Base-by-base conservation (phyloP, 352 stramenopile species). In the Blastocystis sp. region DNA sequence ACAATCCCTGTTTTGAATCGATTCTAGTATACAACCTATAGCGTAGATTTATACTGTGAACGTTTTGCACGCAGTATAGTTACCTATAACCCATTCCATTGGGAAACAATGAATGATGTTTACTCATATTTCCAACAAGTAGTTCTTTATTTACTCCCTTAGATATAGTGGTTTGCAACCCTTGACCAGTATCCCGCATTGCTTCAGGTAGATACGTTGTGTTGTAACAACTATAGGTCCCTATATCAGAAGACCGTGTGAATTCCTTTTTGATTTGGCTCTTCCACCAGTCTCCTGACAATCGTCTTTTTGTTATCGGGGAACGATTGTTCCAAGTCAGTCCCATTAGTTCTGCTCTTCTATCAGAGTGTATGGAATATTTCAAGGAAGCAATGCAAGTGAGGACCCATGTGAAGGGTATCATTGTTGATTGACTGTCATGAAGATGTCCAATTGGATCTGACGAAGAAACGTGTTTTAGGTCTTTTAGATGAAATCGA, bases 401-500 rank as follows among this genome's bases (percentile, higher is more conserved):
- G 24, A 24, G 32, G 37, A 52, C 43, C 21, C 42, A 43, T 3
- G 19, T 27, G 14, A 21, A 80, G 16, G 42, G 69, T 80, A 27
- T 16, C 32, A 21, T 11, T 6, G 0, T 39, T 5, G 0, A 58
- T n/a, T 54, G 14, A 42, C 29, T 80, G 39, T 11, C 4, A 4
- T 12, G 1, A 14, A 80, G 69, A 80, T n/a, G n/a, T 59, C 43
- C 16, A 58, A 16, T 21, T 80, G 14, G 58, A 65, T 24, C 16
- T 80, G 19, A 43, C 37, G 27, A 24, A 29, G n/a, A 35, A 61
- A 12, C 42, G 9, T 16, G 69, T 80, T 32, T 12, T 80, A 4
- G 1, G 35, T 24, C 52, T 80, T 7, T 16, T 80, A 9, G 69
- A 80, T n/a, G 35, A 58, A n/a, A 59, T 80, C 27, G 69, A 80